These are phyloP conservation scores for Leucosporidium creatinivorum DNA, from an alignment of 768 basidiomycete species.

Conservation along the genomic window DNA sequence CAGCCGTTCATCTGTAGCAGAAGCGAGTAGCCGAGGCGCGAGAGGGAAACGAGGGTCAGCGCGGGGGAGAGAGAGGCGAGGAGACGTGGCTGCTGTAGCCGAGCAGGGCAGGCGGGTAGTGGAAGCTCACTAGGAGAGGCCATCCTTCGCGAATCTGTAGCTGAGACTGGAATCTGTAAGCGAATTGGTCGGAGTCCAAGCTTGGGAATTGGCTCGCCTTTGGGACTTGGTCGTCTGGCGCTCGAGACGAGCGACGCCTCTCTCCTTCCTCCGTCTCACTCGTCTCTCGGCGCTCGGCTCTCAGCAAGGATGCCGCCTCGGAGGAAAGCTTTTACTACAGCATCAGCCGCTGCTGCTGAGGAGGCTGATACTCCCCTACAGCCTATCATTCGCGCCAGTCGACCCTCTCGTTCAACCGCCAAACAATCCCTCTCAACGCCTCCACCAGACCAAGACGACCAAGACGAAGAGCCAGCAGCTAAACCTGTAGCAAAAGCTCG, in stretches of 20 bases:
- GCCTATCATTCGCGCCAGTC: neutral
- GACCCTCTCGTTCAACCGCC: neutral
- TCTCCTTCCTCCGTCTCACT: neutral
- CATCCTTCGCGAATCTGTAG: neutral
- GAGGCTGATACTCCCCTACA: neutral
- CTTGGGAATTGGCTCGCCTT: too few species aligned
- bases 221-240: too few species aligned
- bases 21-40: too few species aligned
- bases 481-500: neutral
- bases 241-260: too few species aligned
- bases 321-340: neutral
- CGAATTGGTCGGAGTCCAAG: too few species aligned
- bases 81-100: too few species aligned
- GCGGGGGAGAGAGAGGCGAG: too few species aligned
- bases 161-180: neutral
- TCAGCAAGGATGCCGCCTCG: neutral
- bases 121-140: slow-evolving; percentile 1
- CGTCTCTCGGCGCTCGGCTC: neutral
- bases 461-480: neutral
- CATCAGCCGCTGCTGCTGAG: neutral
- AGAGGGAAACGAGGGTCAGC: too few species aligned
- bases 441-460: neutral
- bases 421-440: neutral
- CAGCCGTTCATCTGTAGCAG: slow-evolving; percentile 58
- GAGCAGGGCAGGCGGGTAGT: neutral